phyloP scores from a whole-genome alignment of 1,139 yeast species.

The Zygoascus hellenicus region DNA sequence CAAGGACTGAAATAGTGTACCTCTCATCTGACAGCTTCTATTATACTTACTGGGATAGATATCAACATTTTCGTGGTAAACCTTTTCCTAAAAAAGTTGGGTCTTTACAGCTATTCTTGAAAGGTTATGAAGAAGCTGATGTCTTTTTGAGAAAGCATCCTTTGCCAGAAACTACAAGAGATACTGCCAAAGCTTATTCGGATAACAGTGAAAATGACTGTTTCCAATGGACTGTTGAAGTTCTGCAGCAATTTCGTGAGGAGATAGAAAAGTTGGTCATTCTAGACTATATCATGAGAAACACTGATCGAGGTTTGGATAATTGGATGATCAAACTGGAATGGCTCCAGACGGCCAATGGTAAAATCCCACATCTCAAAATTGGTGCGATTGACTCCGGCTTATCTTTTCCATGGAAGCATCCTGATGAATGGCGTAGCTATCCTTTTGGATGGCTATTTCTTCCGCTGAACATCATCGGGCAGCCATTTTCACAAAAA shows the following conservation, averaged over 20 bases:
- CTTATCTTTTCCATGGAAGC: constrained; percentile 74
- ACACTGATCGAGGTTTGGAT: constrained; percentile 69
- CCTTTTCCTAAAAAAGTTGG: constrained; percentile 51
- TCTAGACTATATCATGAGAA: constrained; percentile 65
- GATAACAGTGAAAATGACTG: constrained; percentile 17
- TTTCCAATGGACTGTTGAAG: constrained; percentile 52
- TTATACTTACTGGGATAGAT: constrained; percentile 47
- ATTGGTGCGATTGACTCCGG: constrained; percentile 78
- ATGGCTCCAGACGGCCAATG: constrained; percentile 35
- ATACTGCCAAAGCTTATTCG: background rate
- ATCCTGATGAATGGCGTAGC: constrained; percentile 77
- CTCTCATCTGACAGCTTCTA: constrained; percentile 52
- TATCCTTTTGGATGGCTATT: constrained; percentile 79
- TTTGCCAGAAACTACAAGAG: constrained; percentile 38
- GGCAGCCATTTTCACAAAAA: constrained; percentile 57
- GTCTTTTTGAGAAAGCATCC: constrained; percentile 54
- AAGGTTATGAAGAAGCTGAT: constrained; percentile 57
- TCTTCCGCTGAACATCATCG: constrained; percentile 57
- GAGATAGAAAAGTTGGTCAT: constrained; percentile 67
- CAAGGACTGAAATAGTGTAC: constrained; percentile 55
- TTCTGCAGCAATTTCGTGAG: constrained; percentile 48
- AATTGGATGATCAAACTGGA: constrained; percentile 70
- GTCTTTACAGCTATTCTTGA: constrained; percentile 58
- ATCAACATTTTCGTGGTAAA: constrained; percentile 24
- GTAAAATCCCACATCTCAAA: constrained; percentile 39